A percentile compares a stretch with the other conserved stretches of the same genome.
Evolutionary conservation across 164 flowering plant species (phyloP).

Genomic region (Litsea cubeba): DNA sequence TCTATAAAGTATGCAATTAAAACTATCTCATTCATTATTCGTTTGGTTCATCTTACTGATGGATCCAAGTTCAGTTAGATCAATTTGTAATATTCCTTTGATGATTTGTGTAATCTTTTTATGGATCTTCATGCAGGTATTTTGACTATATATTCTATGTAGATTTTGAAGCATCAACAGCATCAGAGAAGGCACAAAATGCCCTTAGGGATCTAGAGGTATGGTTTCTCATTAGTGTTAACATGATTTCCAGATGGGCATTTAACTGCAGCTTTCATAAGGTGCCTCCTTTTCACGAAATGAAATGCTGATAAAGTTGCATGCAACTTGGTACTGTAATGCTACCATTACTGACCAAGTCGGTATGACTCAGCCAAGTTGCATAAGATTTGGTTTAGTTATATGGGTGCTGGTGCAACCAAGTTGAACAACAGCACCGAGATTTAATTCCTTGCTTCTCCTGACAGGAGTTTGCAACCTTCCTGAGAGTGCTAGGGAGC

Average conservation of each 20-base stretch:
- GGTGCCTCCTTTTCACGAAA: not conserved
- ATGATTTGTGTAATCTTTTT: not conserved
- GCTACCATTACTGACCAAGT: too few relatives aligned
- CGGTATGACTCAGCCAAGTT: too few relatives aligned
- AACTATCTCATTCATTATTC: not conserved
- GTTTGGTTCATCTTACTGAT: not conserved
- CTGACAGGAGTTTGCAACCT: conserved; percentile 82
- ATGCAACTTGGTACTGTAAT: too few relatives aligned
- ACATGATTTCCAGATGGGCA: not conserved
- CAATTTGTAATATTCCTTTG: not conserved
- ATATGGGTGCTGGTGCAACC: too few relatives aligned
- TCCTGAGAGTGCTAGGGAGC: conserved; percentile 83
- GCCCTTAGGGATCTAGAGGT: conserved; percentile 80
- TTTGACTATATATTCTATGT: conserved; percentile 89
- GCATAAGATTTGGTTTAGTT: too few relatives aligned
- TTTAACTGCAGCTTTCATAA: not conserved
- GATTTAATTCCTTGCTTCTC: not conserved
- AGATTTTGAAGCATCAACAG: conserved; percentile 97
- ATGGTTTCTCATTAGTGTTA: not conserved
- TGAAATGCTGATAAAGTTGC: too few relatives aligned
- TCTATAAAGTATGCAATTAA: conserved; percentile 36
- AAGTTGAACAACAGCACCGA: too few relatives aligned
- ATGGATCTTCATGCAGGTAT: conserved; percentile 36
- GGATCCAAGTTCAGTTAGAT: not conserved
- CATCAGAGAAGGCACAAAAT: conserved; percentile 69